These are phyloP conservation scores for Calonectria multiphialidica DNA, from an alignment of 2,329 filamentous ascomycete species.

Conservation along the genomic window DNA sequence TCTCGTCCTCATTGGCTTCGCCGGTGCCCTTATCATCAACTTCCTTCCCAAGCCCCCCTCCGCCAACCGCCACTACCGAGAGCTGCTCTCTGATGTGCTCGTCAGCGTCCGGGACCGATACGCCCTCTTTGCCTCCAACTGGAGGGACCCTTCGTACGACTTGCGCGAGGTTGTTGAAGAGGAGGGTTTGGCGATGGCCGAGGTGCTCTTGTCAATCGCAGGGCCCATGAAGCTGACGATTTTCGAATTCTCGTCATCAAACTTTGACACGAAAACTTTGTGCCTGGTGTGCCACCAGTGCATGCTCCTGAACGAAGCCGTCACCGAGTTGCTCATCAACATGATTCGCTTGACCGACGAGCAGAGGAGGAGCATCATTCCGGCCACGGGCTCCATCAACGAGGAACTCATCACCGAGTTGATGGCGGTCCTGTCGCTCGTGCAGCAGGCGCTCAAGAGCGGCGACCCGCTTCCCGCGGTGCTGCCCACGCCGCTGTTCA, in stretches of 20 bases:
- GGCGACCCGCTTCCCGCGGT: conserved; percentile 24
- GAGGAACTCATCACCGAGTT: conserved; percentile 20
- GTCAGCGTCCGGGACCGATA: conserved; percentile 22
- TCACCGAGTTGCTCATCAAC: conserved; percentile 20
- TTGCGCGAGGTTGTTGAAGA: conserved; percentile 19
- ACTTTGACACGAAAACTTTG: conserved; percentile 18
- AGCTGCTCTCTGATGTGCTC: conserved; percentile 19
- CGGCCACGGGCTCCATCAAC: neutral
- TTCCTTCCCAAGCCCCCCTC: conserved; percentile 26
- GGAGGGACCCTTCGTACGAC: conserved; percentile 12
- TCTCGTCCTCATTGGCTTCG: conserved; percentile 24
- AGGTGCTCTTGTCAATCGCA: conserved; percentile 12
- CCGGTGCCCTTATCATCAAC: conserved; percentile 15
- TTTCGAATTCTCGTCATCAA: conserved; percentile 25
- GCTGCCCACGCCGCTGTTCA: conserved; percentile 23
- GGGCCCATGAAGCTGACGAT: conserved; percentile 24
- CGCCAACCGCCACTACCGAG: conserved; percentile 24
- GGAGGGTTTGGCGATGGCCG: conserved; percentile 11
- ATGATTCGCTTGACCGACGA: neutral
- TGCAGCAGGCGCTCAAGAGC: conserved; percentile 18
- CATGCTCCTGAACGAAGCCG: conserved; percentile 20
- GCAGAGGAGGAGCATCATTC: conserved; percentile 7
- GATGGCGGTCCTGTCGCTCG: conserved; percentile 22
- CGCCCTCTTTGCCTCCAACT: conserved; percentile 24
- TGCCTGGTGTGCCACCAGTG: conserved; percentile 13